A percentile compares a stretch with the other conserved stretches of the same genome.
Evolutionary conservation across 805 yeast genomes (phyloP).

Genomic region (Candida maris): DNA sequence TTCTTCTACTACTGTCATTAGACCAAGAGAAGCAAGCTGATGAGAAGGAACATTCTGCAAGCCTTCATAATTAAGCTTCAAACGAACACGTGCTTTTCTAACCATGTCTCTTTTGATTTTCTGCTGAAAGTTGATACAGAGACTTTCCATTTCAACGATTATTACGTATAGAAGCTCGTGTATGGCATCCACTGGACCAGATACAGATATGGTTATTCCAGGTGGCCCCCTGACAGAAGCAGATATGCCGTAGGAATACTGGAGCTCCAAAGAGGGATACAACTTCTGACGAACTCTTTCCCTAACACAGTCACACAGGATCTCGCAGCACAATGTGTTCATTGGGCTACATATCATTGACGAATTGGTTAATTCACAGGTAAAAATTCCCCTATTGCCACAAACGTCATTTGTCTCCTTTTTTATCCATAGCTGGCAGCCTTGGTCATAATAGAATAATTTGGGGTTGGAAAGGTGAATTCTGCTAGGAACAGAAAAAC

Average conservation of each 20-base stretch:
- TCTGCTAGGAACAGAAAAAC: slow-evolving; percentile 31
- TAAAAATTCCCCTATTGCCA: slow-evolving; percentile 36
- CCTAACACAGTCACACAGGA: slow-evolving; percentile 48
- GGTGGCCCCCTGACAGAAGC: slow-evolving; percentile 55
- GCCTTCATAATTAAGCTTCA: slow-evolving; percentile 45
- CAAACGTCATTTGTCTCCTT: slow-evolving; percentile 28
- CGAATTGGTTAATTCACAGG: slow-evolving; percentile 43
- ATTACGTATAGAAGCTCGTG: slow-evolving; percentile 33
- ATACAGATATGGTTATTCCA: slow-evolving; percentile 47
- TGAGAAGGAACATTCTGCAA: slow-evolving; percentile 44
- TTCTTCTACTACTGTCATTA: slow-evolving; percentile 53
- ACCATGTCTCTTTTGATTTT: slow-evolving; percentile 34
- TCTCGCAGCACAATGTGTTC: slow-evolving; percentile 42
- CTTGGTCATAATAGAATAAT: slow-evolving; percentile 31
- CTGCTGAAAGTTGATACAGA: slow-evolving; percentile 13
- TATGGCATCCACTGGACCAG: slow-evolving; percentile 49
- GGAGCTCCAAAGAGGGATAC: slow-evolving; percentile 53
- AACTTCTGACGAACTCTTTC: slow-evolving; percentile 36
- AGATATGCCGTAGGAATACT: slow-evolving; percentile 53
- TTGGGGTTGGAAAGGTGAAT: slow-evolving; percentile 32
- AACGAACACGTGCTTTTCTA: slow-evolving; percentile 43
- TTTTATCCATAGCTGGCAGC: slow-evolving; percentile 52
- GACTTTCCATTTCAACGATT: slow-evolving; percentile 27
- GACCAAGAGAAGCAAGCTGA: slow-evolving; percentile 45
- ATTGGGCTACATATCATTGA: slow-evolving; percentile 28